Conservation (phyloP, 208 protist species). For the Polymyxa betae region DNA sequence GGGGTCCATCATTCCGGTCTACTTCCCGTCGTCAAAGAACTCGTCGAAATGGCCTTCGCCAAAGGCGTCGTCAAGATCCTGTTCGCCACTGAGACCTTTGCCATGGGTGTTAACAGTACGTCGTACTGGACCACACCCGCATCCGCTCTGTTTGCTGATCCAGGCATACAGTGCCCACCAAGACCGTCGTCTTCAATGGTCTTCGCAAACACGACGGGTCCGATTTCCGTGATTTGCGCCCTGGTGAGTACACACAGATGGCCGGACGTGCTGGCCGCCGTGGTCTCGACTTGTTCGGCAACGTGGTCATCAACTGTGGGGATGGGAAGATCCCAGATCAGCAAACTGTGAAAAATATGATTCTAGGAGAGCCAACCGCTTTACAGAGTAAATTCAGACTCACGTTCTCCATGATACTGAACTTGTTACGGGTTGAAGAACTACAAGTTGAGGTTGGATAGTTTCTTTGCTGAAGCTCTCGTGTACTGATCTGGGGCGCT, state of each 20-base stretch:
- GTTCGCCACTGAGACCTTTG: constrained; percentile 99
- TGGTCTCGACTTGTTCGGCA: constrained; percentile 80
- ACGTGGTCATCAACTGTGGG: constrained; percentile 78
- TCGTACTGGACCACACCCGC: constrained; percentile 64
- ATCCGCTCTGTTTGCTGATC: neutral
- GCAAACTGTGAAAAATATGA: constrained; percentile 69
- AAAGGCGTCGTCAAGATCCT: constrained; percentile 87
- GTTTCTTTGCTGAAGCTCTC: neutral
- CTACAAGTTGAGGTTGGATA: constrained; percentile 62
- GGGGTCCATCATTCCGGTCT: constrained; percentile 99
- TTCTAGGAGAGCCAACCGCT: constrained; percentile 76
- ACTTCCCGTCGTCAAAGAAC: constrained; percentile 98
- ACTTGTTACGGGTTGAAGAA: constrained; percentile 81
- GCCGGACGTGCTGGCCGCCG: constrained; percentile 81
- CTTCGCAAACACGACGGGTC: constrained; percentile 98
- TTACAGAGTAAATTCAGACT: constrained; percentile 81
- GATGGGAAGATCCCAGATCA: constrained; percentile 68
- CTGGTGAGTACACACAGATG: constrained; percentile 81
- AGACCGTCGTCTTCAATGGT: constrained; percentile 96
- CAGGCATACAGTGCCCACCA: constrained; percentile 17
- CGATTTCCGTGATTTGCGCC: constrained; percentile 77
- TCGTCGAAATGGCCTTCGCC: constrained; percentile 98
- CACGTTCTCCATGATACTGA: constrained; percentile 90
- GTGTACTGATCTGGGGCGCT: neutral
- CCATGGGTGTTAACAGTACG: constrained; percentile 99